phyloP scores from a whole-genome alignment of 495 filamentous ascomycete species.

The Aspergillus avenaceus region DNA sequence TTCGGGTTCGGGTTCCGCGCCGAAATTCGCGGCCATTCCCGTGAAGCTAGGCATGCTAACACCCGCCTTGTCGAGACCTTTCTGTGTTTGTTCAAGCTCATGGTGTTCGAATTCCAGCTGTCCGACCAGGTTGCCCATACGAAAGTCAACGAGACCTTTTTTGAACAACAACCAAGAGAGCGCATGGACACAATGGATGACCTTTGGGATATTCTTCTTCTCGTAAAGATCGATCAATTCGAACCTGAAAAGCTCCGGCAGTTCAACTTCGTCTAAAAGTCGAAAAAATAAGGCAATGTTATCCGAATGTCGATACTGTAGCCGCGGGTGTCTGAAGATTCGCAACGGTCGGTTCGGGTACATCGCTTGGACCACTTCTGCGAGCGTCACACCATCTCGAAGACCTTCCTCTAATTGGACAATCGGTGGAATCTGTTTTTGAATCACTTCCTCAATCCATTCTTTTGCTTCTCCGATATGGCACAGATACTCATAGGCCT shows the following conservation, averaged over 20 bases:
- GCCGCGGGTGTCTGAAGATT: slow-evolving; percentile 77
- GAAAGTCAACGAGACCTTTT: slow-evolving; percentile 89
- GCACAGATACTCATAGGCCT: slow-evolving; percentile 98
- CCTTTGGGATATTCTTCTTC: slow-evolving; percentile 99
- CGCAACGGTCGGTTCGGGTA: slow-evolving; percentile 68
- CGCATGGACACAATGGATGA: slow-evolving; percentile 98
- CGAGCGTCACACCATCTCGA: slow-evolving; percentile 89
- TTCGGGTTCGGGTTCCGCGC: slow-evolving; percentile 68
- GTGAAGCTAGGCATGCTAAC: slow-evolving; percentile 96
- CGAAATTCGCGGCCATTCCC: slow-evolving; percentile 94
- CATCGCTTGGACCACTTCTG: slow-evolving; percentile 91
- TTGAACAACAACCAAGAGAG: slow-evolving; percentile 93
- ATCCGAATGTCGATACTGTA: slow-evolving; percentile 95
- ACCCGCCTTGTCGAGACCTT: slow-evolving; percentile 91
- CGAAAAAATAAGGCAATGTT: slow-evolving; percentile 94
- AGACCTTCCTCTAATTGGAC: slow-evolving; percentile 94
- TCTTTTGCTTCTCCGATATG: slow-evolving; percentile 99
- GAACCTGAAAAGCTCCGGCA: slow-evolving; percentile 97
- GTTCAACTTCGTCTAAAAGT: slow-evolving; percentile 86
- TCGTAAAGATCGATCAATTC: slow-evolving; percentile 98
- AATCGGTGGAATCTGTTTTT: slow-evolving; percentile 85
- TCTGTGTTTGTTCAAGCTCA: slow-evolving; percentile 94
- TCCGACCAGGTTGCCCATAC: slow-evolving; percentile 97
- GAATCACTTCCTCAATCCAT: slow-evolving; percentile 95
- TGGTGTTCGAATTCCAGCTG: slow-evolving; percentile 97